phyloP scores from a whole-genome alignment of 148 eudicot genomes.

The Diospyros kaki region DNA sequence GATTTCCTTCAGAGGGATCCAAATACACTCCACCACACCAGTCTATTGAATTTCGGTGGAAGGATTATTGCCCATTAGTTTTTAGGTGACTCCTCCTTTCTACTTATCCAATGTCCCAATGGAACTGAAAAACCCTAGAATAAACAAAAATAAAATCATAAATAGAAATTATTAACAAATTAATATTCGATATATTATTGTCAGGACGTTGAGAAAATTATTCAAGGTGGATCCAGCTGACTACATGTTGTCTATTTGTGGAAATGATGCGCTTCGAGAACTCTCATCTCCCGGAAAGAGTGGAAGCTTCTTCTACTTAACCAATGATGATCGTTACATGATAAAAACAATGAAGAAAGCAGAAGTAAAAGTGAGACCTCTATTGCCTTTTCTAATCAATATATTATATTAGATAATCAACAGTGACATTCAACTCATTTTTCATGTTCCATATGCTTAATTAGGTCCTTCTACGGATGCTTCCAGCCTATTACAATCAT shows the following conservation, averaged over 20 bases:
- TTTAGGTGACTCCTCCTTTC: constrained; percentile 53
- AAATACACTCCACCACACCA: constrained; percentile 87
- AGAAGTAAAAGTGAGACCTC: constrained; percentile 69
- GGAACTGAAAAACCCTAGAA: no score
- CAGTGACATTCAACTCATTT: background rate
- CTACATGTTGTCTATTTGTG: constrained; percentile 97
- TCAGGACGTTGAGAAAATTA: constrained; percentile 79
- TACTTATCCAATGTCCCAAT: no score
- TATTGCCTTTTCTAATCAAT: background rate
- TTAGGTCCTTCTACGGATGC: constrained; percentile 89
- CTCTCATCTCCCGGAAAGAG: constrained; percentile 95
- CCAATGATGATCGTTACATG: constrained; percentile 93
- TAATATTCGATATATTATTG: background rate
- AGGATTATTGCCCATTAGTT: constrained; percentile 93
- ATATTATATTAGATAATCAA: background rate
- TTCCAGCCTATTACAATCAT: constrained; percentile 80
- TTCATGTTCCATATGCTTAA: background rate
- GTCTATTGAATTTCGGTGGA: constrained; percentile 89
- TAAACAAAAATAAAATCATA: no score
- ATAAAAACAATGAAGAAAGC: constrained; percentile 94
- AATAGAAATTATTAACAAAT: no score
- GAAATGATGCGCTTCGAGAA: constrained; percentile 85
- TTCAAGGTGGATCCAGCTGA: constrained; percentile 98
- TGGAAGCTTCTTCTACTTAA: constrained; percentile 96
- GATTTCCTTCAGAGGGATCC: constrained; percentile 91